Base-by-base conservation (phyloP, 495 filamentous ascomycete species). In the Trichoderma orchidacearum region DNA sequence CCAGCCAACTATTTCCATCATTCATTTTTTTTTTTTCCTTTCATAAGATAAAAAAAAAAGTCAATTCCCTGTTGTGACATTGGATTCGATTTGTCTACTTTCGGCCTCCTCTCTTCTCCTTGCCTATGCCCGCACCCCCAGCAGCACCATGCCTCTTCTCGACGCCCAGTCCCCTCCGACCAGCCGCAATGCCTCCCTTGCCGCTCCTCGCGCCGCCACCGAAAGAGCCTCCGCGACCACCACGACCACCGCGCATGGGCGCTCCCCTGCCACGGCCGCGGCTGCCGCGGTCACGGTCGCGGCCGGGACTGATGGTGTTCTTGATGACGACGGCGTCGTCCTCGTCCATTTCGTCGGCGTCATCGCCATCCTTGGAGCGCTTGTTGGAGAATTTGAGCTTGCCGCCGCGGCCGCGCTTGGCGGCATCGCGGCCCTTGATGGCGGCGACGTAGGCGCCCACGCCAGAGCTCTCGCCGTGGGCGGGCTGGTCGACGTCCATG, bases 371-470 rank as follows among this genome's bases (percentile, higher is more conserved):
- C 55, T 78, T 79, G 54, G 78, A 75, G 27, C 78, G 72, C 62
- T 78, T 83, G 60, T 85, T 86, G 15, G 77, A 82, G 73, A 96
- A 95, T 78, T 94, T 96, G 56, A 97, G 70, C 70, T 87, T 85
- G 18, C 93, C 90, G 55, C 85, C 81, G 61, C 87, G 84, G 21
- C 94, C 93, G 31, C 90, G 79, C 56, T 83, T 82, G 31, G 87
- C 83, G 2, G 85, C 86, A 68, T 96, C 88, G 57, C 85, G 84
- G 52, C 94, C 87, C 59, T 82, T 84, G 32, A 98, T 83, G 21
- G 94, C 94, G 34, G 86, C 83, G 13, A 98, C 88, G 68, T 97
- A 98, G 30, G 93, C 93, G 61, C 88, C 87, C 18, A 97, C 84
- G 15, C 89, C 86, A 25, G 80, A 83, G 51, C 69, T 70, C 56